phyloP scores from a whole-genome alignment of 352 stramenopile genomes.

The Phytophthora pistaciae region DNA sequence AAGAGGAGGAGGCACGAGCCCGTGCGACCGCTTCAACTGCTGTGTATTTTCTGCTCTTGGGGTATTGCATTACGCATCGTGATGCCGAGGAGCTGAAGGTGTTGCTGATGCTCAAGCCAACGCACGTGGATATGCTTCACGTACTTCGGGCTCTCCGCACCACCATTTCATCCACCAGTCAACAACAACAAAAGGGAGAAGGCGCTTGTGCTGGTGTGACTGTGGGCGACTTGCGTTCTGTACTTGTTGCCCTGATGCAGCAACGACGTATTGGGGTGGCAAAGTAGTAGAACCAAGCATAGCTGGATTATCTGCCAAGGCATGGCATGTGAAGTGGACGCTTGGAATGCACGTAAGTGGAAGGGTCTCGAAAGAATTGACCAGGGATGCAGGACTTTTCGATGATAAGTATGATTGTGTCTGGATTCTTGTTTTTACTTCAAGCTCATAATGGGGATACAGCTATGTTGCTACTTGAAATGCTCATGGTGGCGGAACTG shows the following conservation, averaged over 20 bases:
- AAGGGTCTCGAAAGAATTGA: neutral
- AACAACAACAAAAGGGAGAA: conserved; percentile 10
- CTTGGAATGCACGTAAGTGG: neutral
- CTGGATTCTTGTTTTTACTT: neutral
- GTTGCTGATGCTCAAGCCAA: conserved; percentile 63
- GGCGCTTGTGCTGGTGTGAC: conserved; percentile 36
- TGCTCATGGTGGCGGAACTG: neutral
- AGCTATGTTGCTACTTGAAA: neutral
- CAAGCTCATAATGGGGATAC: neutral
- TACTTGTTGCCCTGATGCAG: conserved; percentile 54
- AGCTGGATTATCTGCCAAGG: neutral
- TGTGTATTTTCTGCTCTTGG: conserved; percentile 76
- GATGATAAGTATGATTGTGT: neutral
- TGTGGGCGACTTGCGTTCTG: conserved; percentile 56
- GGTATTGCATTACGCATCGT: conserved; percentile 68
- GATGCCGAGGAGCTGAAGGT: conserved; percentile 51
- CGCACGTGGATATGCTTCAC: conserved; percentile 63
- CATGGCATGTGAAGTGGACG: neutral
- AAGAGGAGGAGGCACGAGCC: conserved; percentile 15
- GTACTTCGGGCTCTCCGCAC: conserved; percentile 61
- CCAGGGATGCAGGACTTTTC: no score
- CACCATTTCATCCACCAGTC: conserved; percentile 21
- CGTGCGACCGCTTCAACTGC: conserved; percentile 28
- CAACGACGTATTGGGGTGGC: conserved; percentile 33
- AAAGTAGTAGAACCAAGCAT: conserved; percentile 14